Conservation (phyloP, 208 protist genomes). For the Leishmania braziliensis region DNA sequence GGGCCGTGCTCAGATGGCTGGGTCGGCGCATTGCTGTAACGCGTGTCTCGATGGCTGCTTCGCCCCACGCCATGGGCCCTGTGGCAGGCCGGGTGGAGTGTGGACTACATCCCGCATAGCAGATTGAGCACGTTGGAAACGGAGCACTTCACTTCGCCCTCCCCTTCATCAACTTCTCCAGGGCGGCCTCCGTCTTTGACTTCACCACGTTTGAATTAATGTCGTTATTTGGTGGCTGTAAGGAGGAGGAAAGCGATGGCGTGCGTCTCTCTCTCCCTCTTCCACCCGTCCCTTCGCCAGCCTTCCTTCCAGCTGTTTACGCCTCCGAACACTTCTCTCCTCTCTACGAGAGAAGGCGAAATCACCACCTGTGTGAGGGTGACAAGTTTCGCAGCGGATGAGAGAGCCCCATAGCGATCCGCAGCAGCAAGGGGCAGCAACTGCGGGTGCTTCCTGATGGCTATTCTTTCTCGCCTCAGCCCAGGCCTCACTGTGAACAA, state of each 20-base stretch:
- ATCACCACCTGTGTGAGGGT: neutral
- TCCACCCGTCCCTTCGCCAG: neutral
- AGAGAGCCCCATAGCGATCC: neutral
- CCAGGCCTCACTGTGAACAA: neutral
- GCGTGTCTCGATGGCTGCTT: neutral
- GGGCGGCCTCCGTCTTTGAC: neutral
- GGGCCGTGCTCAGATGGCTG: neutral
- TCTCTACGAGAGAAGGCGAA: neutral
- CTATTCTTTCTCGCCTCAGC: neutral
- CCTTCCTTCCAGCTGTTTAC: neutral
- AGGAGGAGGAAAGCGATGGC: neutral
- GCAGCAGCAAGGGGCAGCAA: neutral
- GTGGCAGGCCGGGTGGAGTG: neutral
- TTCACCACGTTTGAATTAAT: neutral
- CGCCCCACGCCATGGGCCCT: neutral
- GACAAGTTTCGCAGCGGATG: neutral
- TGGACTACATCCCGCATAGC: neutral
- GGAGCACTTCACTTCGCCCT: neutral
- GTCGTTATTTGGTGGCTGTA: neutral
- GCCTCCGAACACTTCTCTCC: neutral
- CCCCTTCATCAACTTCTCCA: neutral
- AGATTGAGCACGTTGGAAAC: neutral
- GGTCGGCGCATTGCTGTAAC: neutral
- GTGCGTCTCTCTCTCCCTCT: neutral
- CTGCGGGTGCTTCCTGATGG: neutral